Evolutionary conservation across 2,329 filamentous ascomycete species (phyloP).

Genomic region (Neopestalotiopsis rosae): DNA sequence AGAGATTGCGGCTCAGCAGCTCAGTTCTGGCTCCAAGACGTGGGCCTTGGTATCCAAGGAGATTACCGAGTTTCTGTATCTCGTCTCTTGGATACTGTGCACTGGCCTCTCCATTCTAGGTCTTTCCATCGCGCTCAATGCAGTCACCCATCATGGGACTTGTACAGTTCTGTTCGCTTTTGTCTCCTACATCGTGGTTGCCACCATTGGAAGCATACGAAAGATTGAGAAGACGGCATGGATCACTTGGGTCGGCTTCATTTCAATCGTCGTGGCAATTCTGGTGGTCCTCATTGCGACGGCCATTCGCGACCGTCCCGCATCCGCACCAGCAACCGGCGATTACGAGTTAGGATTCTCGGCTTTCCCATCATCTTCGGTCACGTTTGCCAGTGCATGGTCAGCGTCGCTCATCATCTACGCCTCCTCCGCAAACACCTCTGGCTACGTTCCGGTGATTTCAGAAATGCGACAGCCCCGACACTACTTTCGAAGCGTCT

Average conservation of each 20-base stretch:
- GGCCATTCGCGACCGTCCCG: neutral
- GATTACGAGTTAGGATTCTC: neutral
- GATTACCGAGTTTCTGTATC: neutral
- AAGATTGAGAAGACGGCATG: neutral
- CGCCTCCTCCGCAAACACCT: neutral
- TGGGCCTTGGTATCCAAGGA: neutral
- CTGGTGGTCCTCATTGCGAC: neutral
- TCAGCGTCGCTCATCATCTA: neutral
- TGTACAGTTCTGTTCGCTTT: neutral
- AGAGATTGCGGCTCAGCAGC: neutral
- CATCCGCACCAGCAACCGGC: neutral
- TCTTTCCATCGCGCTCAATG: slow-evolving; percentile 5
- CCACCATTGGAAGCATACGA: neutral
- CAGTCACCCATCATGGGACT: neutral
- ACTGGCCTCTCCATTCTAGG: neutral
- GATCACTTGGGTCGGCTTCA: neutral
- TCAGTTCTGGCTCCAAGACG: neutral
- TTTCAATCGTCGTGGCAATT: neutral
- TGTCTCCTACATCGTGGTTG: neutral
- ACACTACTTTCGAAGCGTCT: neutral
- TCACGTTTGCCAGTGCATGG: neutral
- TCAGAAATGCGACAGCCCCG: neutral
- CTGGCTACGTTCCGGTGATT: slow-evolving; percentile 7
- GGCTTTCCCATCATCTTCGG: neutral
- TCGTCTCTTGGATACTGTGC: slow-evolving; percentile 4